phyloP scores from a whole-genome alignment of 2,329 filamentous ascomycete species.

The Monosporascus sp. region DNA sequence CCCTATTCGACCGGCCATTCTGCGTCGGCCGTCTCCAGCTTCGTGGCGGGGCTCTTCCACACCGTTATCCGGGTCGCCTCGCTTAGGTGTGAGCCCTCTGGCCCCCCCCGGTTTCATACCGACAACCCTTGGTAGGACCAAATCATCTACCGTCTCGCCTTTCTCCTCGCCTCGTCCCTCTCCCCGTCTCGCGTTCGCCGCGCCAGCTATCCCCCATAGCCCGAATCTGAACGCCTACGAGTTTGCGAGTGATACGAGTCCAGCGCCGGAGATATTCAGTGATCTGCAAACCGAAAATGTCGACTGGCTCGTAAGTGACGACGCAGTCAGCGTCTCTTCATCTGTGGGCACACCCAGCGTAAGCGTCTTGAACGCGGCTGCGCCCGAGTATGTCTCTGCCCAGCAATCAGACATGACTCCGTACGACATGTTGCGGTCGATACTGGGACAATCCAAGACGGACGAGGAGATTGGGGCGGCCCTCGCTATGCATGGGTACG shows the following conservation, averaged over 20 bases:
- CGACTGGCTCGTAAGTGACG: constrained; percentile 93
- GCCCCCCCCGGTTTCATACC: constrained; percentile 80
- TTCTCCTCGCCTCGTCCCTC: constrained; percentile 93
- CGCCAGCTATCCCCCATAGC: constrained; percentile 87
- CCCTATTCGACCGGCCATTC: constrained; percentile 80
- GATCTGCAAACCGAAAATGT: constrained; percentile 92
- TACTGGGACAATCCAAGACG: constrained; percentile 80
- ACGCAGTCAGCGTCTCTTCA: constrained; percentile 74
- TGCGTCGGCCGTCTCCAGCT: constrained; percentile 86
- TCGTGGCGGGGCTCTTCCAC: constrained; percentile 86
- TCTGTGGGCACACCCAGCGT: constrained; percentile 63
- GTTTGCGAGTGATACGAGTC: constrained; percentile 77
- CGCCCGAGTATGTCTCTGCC: constrained; percentile 68
- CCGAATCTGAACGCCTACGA: constrained; percentile 93
- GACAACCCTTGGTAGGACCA: constrained; percentile 70
- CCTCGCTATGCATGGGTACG: constrained; percentile 83
- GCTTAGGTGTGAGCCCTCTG: constrained; percentile 75
- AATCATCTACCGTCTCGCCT: constrained; percentile 76
- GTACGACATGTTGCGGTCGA: constrained; percentile 95
- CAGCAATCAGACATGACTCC: constrained; percentile 90
- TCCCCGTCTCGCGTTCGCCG: constrained; percentile 82
- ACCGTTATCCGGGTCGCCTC: constrained; percentile 76
- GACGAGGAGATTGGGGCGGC: constrained; percentile 95
- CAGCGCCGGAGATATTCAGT: constrained; percentile 79
- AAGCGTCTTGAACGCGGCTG: constrained; percentile 71